Evolutionary conservation across 2,329 filamentous ascomycete genomes (phyloP).

Genomic region (Colletotrichum endophyticum): DNA sequence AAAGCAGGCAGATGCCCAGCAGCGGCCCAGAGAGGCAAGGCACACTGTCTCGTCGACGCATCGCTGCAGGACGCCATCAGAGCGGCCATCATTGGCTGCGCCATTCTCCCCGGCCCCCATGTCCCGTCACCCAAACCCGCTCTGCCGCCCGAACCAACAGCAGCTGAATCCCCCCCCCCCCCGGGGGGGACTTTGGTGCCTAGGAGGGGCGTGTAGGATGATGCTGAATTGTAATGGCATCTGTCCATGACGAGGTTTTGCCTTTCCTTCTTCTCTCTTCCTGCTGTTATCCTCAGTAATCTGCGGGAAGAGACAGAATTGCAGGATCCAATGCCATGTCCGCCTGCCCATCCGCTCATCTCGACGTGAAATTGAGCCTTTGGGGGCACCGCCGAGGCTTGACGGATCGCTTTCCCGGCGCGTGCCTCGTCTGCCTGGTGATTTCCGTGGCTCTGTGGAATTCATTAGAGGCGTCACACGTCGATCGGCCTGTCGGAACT

Average conservation of each 20-base stretch:
- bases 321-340: background rate
- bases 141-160: background rate
- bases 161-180: background rate
- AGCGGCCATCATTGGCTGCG: slow-evolving; percentile 7
- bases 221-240: background rate
- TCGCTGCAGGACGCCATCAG: background rate
- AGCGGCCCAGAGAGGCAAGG: background rate
- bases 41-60: background rate
- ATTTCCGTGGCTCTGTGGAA: background rate
- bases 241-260: background rate
- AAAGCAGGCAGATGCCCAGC: background rate
- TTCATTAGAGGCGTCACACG: background rate
- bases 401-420: background rate
- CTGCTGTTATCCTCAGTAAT: background rate
- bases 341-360: background rate
- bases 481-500: background rate
- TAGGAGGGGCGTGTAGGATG: background rate
- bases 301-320: background rate
- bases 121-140: background rate
- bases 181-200: background rate
- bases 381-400: background rate
- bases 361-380: background rate
- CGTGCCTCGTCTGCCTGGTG: background rate
- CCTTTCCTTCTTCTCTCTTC: background rate
- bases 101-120: background rate